Evolutionary conservation across 768 basidiomycete genomes (phyloP).

Genomic region (Suillus paluster): DNA sequence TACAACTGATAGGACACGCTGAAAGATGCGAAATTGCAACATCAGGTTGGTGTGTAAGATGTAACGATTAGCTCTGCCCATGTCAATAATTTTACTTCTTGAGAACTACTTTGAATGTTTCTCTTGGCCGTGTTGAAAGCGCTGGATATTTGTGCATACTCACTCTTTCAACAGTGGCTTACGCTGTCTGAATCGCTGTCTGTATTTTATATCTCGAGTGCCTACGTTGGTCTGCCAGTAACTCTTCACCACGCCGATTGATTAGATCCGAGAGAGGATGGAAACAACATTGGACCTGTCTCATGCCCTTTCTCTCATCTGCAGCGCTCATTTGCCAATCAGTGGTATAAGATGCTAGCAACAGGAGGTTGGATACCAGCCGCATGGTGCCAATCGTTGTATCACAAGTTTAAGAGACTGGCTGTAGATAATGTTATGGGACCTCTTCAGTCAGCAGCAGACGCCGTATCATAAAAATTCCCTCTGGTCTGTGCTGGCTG

Average conservation of each 20-base stretch:
- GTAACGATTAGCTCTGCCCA: not conserved
- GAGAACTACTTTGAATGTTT: not conserved
- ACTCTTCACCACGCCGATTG: no score
- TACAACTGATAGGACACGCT: constrained; percentile 24
- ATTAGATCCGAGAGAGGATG: no score
- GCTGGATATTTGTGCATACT: not conserved
- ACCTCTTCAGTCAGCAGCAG: not conserved
- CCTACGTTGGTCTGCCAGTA: not conserved
- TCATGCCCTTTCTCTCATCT: no score
- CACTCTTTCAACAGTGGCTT: not conserved
- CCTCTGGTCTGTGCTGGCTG: no score
- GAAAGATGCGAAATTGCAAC: not conserved
- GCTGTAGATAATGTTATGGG: not conserved
- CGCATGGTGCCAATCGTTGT: no score
- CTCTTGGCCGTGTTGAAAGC: not conserved
- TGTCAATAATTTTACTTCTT: not conserved
- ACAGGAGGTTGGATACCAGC: no score
- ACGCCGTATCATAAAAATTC: no score
- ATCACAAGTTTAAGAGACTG: not conserved
- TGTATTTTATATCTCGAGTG: no score
- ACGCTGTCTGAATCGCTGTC: not conserved
- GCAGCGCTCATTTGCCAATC: no score
- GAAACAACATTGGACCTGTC: no score
- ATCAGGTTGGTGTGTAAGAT: not conserved
- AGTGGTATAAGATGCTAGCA: no score